Base-by-base conservation (phyloP, 1,139 yeast species). In the Debaryomyces nepalensis region DNA sequence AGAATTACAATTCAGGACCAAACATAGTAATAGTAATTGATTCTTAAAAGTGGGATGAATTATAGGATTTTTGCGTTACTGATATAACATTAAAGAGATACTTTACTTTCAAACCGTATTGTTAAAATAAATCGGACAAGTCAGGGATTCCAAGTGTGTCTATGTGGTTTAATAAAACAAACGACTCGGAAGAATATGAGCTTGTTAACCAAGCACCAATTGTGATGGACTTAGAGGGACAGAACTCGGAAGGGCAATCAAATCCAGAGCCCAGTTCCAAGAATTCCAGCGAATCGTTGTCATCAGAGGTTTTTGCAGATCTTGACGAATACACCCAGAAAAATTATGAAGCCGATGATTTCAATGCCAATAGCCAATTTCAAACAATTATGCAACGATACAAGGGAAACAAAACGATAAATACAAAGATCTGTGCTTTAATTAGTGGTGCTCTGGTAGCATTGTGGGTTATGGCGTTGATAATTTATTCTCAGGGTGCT, bases 301-400 rank as follows among this genome's bases (percentile, higher is more conserved):
- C 61, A 5, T 70, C 75, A 0, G 53, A 39, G 4, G 24, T 70
- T 9, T 69, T 72, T 46, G 64, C 65, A 7, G 62, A 60, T 23
- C 57, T 68, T 26, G 58, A 61, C 20, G 55, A 48, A 8, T 58
- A 46, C 45, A 44, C 57, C 15, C 23, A 16, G 27, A 31, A 22
- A 19, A 22, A 35, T 22, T 37, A 44, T 5, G 47, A 34, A 7
- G n/a, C 26, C 16, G 56, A 62, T 9, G 61, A 58, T 38, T 69
- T 69, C 52, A 50, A 58, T 37, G 49, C 53, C 22, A 60, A 54
- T 42, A 54, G 62, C 2, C 33, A 39, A 4, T 68, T 65, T 46
- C 72, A 66, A 32, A 38, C 53, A 4, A 58, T 58, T 2, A 43
- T 58, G 2, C 45, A 41, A 22, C 43, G 46, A n/a, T 66, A 64